Evolutionary conservation across 352 stramenopile genomes (phyloP), one percentile per base, ranked within the genome.

Genomic region (Phytophthora pluvialis): DNA sequence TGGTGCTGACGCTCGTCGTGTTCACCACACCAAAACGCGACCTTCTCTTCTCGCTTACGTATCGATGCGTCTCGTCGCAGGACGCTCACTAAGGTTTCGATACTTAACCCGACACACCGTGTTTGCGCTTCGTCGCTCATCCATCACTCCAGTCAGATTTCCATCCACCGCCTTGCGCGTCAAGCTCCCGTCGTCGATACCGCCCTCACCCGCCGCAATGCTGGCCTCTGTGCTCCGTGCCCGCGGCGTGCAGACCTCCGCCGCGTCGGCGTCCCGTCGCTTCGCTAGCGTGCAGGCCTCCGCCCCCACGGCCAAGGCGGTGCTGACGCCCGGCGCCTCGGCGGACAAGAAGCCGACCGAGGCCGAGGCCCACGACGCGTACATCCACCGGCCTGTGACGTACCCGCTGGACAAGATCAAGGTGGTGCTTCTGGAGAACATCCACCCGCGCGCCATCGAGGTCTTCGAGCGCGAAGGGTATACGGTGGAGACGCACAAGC

Each of bases 381-480:
- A 93, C 60, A 49, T 93, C 16, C 56, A 78, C n/a, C 85, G 85
- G 1, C 81, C 82, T 9, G 84, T 91, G 67, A 89, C 82, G 45
- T 91, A 88, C 53, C 85, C 85, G 15, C 69, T 93, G 21, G 70
- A 91, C 58, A 91, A 92, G 72, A 78, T 92, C 57, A 94, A 94
- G 69, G 86, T 94, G 32, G 86, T 94, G 36, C 72, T 94, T 42
- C 64, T 94, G 44, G 86, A 94, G 56, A 94, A 94, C 58, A 94
- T 94, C 72, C 86, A 94, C 69, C 86, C 86, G 45, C 81, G 81
- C 13, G 83, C 86, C 26, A 80, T 87, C 12, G 59, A 91, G 35
- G 83, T 92, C 7, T 94, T 94, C 64, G 75, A 90, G 72, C 81
- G 79, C 31, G 83, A 94, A 68, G 83, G 83, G 3, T 94, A 90